A percentile compares a stretch with the other conserved stretches of the same genome.
These are phyloP conservation scores for Crucibulum parvulum DNA, from an alignment of 1,284 basidiomycete genomes.

Conservation along the genomic window DNA sequence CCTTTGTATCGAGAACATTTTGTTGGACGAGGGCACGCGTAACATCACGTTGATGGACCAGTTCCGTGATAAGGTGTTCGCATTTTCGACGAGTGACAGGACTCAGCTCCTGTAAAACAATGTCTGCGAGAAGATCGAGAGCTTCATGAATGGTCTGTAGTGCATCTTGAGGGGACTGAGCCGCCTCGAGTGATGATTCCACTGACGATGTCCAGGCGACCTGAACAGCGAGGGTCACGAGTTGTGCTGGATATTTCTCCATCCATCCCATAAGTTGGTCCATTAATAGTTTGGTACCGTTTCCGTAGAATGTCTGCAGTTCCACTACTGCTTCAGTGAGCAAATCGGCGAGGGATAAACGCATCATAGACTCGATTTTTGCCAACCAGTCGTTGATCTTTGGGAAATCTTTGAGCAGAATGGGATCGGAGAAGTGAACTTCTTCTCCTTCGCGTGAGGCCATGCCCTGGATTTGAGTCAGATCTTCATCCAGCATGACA, in stretches of 20 bases:
- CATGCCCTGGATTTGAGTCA: conserved; percentile 90
- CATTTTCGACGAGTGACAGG: conserved; percentile 95
- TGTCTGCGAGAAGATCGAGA: conserved; percentile 93
- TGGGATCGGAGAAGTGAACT: conserved; percentile 84
- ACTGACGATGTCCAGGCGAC: conserved; percentile 93
- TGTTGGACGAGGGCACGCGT: conserved; percentile 82
- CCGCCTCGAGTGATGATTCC: conserved; percentile 73
- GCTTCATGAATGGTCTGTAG: conserved; percentile 84
- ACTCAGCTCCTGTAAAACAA: conserved; percentile 89
- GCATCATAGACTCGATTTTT: conserved; percentile 93
- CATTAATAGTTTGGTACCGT: conserved; percentile 56
- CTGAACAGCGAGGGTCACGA: conserved; percentile 94
- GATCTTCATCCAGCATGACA: conserved; percentile 87
- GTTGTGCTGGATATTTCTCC: conserved; percentile 92
- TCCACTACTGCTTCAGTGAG: conserved; percentile 84
- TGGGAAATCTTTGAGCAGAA: conserved; percentile 90
- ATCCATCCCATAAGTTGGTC: conserved; percentile 89
- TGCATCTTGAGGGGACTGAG: conserved; percentile 65
- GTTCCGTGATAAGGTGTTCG: conserved; percentile 98
- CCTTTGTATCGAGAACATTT: conserved; percentile 67
- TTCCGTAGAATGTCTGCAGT: conserved; percentile 84
- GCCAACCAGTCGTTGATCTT: conserved; percentile 99
- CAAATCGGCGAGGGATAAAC: conserved; percentile 86
- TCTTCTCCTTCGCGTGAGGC: conserved; percentile 95
- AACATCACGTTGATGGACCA: conserved; percentile 98